phyloP scores from a whole-genome alignment of 441 rosid species.

The Erodium trifolium region DNA sequence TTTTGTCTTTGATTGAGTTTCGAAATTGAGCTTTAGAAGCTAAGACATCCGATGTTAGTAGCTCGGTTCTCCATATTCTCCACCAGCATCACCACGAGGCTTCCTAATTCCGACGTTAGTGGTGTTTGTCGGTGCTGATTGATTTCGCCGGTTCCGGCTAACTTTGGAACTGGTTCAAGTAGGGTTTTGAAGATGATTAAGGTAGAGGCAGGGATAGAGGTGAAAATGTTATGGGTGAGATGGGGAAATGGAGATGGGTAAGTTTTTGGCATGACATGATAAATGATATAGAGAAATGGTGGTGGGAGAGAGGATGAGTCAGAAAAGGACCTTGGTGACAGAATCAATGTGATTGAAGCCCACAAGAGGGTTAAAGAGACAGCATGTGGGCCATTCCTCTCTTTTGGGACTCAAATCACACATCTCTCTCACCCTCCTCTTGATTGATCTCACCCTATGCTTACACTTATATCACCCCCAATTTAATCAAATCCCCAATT shows the following conservation, averaged over 20 bases:
- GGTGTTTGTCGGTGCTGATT: too few species aligned
- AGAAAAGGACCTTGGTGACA: conserved; percentile 30
- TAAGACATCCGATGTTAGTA: too few species aligned
- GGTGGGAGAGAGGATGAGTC: neutral
- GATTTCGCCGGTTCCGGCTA: too few species aligned
- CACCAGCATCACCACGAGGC: too few species aligned
- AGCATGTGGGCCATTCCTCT: conserved; percentile 42
- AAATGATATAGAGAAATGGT: neutral
- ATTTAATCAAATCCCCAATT: conserved; percentile 23
- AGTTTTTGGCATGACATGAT: conserved; percentile 23
- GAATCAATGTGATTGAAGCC: conserved; percentile 42
- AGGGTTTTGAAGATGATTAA: conserved; percentile 19
- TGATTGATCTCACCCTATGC: neutral
- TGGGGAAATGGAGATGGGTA: conserved; percentile 19
- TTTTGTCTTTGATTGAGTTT: too few species aligned
- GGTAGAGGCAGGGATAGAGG: conserved; percentile 14
- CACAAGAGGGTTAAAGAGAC: conserved; percentile 37
- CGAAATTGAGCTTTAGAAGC: too few species aligned
- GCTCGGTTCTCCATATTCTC: too few species aligned
- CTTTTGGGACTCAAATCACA: neutral
- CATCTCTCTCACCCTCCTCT: neutral
- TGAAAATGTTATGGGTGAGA: conserved; percentile 10
- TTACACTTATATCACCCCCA: conserved; percentile 11
- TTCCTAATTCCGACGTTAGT: too few species aligned
- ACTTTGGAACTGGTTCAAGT: too few species aligned